Conservation (phyloP, 306 rosid genomes). For the Corylus avellana region DNA sequence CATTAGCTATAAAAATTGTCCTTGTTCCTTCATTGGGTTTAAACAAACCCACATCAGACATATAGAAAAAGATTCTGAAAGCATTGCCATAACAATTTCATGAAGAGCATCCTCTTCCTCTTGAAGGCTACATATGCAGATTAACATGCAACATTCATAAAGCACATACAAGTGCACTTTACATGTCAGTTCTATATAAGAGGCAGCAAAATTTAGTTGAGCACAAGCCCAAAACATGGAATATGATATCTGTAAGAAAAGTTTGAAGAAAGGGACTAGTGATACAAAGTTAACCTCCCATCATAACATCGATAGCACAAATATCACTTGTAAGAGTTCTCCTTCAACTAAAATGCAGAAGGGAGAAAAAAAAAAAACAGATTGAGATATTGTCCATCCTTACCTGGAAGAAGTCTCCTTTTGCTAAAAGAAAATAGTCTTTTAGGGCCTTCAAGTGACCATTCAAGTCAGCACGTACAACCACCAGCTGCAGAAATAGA, state of each 20-base stretch:
- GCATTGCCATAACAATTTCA: not conserved
- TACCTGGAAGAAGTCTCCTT: slow-evolving; percentile 99
- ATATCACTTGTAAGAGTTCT: not conserved
- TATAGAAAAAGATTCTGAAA: not conserved
- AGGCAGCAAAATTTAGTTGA: not conserved
- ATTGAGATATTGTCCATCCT: slow-evolving; percentile 22
- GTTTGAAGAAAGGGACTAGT: not conserved
- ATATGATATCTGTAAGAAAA: not conserved
- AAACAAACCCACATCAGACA: not conserved
- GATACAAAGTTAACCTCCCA: not conserved
- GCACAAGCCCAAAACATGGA: not conserved
- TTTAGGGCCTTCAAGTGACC: slow-evolving; percentile 93
- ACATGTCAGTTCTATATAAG: not conserved
- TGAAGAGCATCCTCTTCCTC: not conserved
- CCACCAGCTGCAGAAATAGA: slow-evolving; percentile 81
- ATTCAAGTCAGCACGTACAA: slow-evolving; percentile 91
- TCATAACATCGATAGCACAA: not conserved
- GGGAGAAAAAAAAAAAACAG: slow-evolving; percentile 1
- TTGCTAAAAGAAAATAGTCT: slow-evolving; percentile 93
- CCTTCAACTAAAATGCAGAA: slow-evolving; percentile 7
- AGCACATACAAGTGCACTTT: not conserved
- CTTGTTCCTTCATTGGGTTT: not conserved
- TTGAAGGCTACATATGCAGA: not conserved
- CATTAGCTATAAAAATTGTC: not conserved
- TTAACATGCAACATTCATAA: not conserved